These are phyloP conservation scores for Rhipidocladum racemiflorum DNA, from an alignment of 176 grass and related monocot genomes.

Conservation along the genomic window DNA sequence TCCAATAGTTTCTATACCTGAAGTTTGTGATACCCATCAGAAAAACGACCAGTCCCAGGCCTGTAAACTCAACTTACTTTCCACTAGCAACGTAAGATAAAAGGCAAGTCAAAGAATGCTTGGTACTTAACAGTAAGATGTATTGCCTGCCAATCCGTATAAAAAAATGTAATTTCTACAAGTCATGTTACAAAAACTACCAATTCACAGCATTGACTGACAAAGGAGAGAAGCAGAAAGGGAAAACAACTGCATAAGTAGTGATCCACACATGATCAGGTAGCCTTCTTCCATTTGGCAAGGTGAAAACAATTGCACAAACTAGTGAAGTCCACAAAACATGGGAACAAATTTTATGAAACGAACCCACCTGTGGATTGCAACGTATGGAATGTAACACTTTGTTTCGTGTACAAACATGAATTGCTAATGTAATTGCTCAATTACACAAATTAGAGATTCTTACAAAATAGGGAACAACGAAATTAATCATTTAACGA, in stretches of 20 bases:
- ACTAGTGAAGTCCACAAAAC: neutral
- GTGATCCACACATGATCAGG: slow-evolving; percentile 1
- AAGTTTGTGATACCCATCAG: neutral
- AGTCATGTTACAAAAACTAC: neutral
- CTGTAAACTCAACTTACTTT: neutral
- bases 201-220: neutral
- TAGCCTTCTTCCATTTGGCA: neutral
- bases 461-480: neutral
- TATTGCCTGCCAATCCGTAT: neutral
- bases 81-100: neutral
- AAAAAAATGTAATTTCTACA: neutral
- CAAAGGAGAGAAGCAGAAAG: neutral
- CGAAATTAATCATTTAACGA: neutral
- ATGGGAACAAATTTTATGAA: neutral
- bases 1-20: neutral
- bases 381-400: neutral
- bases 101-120: neutral
- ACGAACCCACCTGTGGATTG: neutral
- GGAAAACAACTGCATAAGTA: neutral
- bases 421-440: neutral
- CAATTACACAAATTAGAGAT: neutral
- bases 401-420: neutral
- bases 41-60: neutral
- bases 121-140: neutral
- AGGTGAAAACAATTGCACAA: neutral